Evolutionary conservation across 495 filamentous ascomycete species (phyloP).

Genomic region (Letharia lupina): DNA sequence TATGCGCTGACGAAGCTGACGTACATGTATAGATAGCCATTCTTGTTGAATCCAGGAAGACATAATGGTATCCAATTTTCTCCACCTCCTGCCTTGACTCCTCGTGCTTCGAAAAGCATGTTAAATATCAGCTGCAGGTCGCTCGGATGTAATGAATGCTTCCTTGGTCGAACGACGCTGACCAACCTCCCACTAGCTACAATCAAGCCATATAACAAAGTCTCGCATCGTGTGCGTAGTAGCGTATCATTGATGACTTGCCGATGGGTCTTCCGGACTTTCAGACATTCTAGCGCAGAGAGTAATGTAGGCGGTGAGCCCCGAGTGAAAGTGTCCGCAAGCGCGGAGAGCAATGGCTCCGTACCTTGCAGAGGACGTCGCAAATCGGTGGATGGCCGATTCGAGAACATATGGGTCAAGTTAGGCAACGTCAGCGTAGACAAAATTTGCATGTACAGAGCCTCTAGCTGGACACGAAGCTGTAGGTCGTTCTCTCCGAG

Average conservation of each 20-base stretch:
- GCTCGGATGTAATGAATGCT: slow-evolving; percentile 90
- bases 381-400: slow-evolving; percentile 84
- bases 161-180: slow-evolving; percentile 85
- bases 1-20: slow-evolving; percentile 74
- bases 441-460: slow-evolving; percentile 94
- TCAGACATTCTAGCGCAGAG: slow-evolving; percentile 83
- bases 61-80: slow-evolving; percentile 98
- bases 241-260: slow-evolving; percentile 79
- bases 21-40: slow-evolving; percentile 98
- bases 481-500: slow-evolving; percentile 86
- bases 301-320: slow-evolving; percentile 85
- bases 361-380: slow-evolving; percentile 90
- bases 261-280: slow-evolving; percentile 77
- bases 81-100: slow-evolving; percentile 78
- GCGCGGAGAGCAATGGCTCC: slow-evolving; percentile 78
- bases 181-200: slow-evolving; percentile 92
- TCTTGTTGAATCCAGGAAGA: slow-evolving; percentile 93
- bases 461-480: slow-evolving; percentile 80
- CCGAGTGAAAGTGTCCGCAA: slow-evolving; percentile 88
- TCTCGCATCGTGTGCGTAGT: slow-evolving; percentile 62
- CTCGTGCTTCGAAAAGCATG: slow-evolving; percentile 95
- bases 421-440: slow-evolving; percentile 88
- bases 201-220: slow-evolving; percentile 84
- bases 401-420: slow-evolving; percentile 80
- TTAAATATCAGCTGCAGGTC: slow-evolving; percentile 97